Evolutionary conservation across 768 basidiomycete genomes (phyloP).

Genomic region (Tulasnella sp.): DNA sequence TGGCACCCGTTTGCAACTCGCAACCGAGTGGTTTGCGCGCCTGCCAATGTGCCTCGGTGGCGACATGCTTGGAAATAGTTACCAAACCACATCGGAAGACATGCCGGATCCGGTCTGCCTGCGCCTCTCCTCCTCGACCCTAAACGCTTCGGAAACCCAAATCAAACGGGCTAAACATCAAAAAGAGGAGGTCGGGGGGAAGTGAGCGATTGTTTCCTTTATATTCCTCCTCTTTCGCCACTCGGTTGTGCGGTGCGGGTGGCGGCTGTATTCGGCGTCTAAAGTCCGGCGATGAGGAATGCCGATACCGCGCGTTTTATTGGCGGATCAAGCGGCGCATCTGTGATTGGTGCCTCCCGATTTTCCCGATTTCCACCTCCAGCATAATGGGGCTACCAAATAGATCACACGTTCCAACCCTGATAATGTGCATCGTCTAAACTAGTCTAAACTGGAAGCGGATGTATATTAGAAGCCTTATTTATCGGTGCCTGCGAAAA

Average conservation of each 20-base stretch:
- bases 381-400: background rate
- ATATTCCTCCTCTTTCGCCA: background rate
- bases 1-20: no score
- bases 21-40: no score
- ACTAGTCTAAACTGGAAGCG: background rate
- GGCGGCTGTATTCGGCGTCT: background rate
- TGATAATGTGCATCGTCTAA: background rate
- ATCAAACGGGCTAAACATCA: background rate
- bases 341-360: slow-evolving; percentile 3
- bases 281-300: slow-evolving; percentile 1
- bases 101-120: background rate
- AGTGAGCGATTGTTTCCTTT: background rate
- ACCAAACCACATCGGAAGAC: background rate
- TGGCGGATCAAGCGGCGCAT: background rate
- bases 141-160: background rate
- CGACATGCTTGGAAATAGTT: background rate
- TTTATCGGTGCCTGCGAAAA: background rate
- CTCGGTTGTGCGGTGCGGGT: background rate
- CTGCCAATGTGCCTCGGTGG: no score
- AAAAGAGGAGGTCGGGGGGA: background rate
- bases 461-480: slow-evolving; percentile 8
- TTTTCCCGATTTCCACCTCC: background rate
- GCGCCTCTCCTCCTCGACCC: background rate
- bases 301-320: slow-evolving; percentile 1
- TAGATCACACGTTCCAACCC: background rate